A percentile compares a stretch with the other conserved stretches of the same genome.
phyloP scores from a whole-genome alignment of 2,329 filamentous ascomycete species.

The Bimuria novae-zelandiae region DNA sequence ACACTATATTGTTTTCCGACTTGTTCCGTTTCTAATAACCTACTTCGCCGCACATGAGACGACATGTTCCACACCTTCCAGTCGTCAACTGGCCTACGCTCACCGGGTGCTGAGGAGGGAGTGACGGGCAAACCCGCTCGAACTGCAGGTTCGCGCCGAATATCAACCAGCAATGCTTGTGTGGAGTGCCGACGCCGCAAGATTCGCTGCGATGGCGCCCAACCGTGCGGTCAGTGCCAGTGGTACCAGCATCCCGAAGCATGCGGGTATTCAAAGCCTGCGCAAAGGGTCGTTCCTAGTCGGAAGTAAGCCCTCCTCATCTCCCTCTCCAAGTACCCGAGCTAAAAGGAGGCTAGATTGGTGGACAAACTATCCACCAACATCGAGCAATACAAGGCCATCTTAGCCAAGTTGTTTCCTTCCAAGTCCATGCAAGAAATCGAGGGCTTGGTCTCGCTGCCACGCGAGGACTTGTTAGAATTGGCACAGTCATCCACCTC shows the following conservation, averaged over 20 bases:
- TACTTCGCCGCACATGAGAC: conserved; percentile 4
- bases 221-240: conserved; percentile 81
- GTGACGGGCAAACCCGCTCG: conserved; percentile 41
- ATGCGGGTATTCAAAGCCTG: conserved; percentile 81
- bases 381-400: conserved; percentile 52
- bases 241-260: conserved; percentile 79
- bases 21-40: not conserved
- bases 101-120: conserved; percentile 39
- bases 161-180: conserved; percentile 65
- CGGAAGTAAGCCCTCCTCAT: conserved; percentile 64
- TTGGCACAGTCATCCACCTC: conserved; percentile 49
- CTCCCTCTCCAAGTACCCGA: conserved; percentile 57
- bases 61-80: conserved; percentile 55
- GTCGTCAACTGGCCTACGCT: conserved; percentile 39
- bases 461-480: conserved; percentile 52
- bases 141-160: conserved; percentile 47
- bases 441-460: conserved; percentile 45
- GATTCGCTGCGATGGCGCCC: conserved; percentile 80
- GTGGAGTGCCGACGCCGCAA: conserved; percentile 80
- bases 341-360: conserved; percentile 63
- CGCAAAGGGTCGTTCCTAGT: conserved; percentile 75
- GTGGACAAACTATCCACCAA: conserved; percentile 58
- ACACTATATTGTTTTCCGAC: not conserved
- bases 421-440: conserved; percentile 39
- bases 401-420: conserved; percentile 51